These are phyloP conservation scores for Brasenia schreberi DNA, from an alignment of 164 flowering plant species.

Conservation along the genomic window DNA sequence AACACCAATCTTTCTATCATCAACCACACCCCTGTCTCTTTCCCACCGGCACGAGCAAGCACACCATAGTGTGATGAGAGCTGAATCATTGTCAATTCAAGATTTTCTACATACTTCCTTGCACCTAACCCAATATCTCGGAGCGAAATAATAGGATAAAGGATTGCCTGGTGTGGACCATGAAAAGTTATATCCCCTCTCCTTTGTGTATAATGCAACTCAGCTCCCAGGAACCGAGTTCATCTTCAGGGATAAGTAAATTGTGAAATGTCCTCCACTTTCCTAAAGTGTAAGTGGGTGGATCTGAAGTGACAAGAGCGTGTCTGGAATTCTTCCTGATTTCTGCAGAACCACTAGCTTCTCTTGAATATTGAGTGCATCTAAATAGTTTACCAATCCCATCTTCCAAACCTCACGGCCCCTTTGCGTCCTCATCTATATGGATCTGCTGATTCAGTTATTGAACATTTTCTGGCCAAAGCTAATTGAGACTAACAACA, in stretches of 20 bases:
- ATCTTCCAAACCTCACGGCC: constrained; percentile 70
- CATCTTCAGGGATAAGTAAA: constrained; percentile 49
- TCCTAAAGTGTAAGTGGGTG: constrained; percentile 90
- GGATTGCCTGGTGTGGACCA: constrained; percentile 82
- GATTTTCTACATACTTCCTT: constrained; percentile 75
- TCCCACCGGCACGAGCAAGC: constrained; percentile 41
- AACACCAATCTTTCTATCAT: constrained; percentile 81
- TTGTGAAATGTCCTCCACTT: constrained; percentile 65
- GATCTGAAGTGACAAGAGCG: constrained; percentile 71
- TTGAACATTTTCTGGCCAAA: too few relatives aligned
- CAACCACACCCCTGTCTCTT: constrained; percentile 86
- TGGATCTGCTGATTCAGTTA: constrained; percentile 1
- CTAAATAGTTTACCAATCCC: constrained; percentile 59
- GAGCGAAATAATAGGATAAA: constrained; percentile 77
- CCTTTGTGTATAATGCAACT: constrained; percentile 77
- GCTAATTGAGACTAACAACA: too few relatives aligned
- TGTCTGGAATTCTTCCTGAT: constrained; percentile 41
- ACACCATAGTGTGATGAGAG: constrained; percentile 66
- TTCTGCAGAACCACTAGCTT: constrained; percentile 55
- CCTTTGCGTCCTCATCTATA: constrained; percentile 41
- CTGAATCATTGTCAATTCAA: constrained; percentile 64
- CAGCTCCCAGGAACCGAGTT: constrained; percentile 68
- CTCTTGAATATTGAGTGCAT: constrained; percentile 77
- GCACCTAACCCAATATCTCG: constrained; percentile 70
- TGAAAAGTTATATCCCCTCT: constrained; percentile 96